These are phyloP conservation scores for Geum urbanum DNA, from an alignment of 306 rosid genomes.

Conservation along the genomic window DNA sequence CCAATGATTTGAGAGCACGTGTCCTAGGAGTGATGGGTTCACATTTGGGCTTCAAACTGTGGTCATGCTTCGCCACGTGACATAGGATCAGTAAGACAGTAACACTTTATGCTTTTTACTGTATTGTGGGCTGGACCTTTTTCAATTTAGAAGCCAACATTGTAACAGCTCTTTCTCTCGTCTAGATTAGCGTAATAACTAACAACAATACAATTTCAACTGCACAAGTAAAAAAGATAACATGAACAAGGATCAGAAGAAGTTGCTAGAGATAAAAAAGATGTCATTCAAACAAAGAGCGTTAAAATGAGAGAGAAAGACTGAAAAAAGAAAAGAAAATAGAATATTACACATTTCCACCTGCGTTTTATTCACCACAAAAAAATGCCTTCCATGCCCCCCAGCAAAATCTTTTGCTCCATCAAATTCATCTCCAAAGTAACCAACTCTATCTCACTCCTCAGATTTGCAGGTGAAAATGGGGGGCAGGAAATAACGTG, in stretches of 20 bases:
- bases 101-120: no score
- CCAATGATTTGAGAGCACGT: no score
- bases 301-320: neutral
- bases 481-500: conserved; percentile 57
- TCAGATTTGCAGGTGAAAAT: conserved; percentile 49
- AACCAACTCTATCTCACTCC: conserved; percentile 20
- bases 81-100: no score
- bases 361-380: conserved; percentile 84
- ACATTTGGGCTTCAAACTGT: no score
- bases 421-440: conserved; percentile 41
- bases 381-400: conserved; percentile 63
- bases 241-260: neutral
- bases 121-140: no score
- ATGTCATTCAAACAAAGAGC: conserved; percentile 20
- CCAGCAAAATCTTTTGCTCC: conserved; percentile 27
- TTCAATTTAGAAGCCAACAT: no score
- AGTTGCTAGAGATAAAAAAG: neutral
- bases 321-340: neutral
- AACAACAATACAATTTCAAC: no score
- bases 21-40: no score
- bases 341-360: conserved; percentile 53
- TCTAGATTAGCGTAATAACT: no score
- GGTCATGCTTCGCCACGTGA: no score
- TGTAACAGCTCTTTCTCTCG: no score
- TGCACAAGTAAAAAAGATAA: no score